Evolutionary conservation across 768 basidiomycete genomes (phyloP).

Genomic region (Podaxis rugospora): DNA sequence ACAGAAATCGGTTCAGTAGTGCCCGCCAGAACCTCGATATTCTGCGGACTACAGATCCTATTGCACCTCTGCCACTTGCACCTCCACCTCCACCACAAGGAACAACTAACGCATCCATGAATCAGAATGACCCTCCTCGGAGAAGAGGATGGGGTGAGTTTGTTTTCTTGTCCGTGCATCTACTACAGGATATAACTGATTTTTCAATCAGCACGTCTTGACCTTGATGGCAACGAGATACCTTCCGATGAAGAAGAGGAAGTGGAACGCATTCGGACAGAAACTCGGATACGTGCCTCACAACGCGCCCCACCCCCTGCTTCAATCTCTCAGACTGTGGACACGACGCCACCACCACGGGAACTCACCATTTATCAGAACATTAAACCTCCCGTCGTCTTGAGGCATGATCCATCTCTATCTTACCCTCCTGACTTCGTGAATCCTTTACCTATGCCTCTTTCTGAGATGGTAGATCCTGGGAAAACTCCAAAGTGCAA

Average conservation of each 20-base stretch:
- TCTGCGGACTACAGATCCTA: neutral
- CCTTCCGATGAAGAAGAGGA: constrained; percentile 59
- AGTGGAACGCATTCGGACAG: constrained; percentile 48
- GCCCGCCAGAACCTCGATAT: constrained; percentile 1
- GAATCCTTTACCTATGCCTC: constrained; percentile 53
- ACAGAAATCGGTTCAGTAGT: constrained; percentile 6
- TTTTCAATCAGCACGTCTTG: constrained; percentile 35
- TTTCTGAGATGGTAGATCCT: constrained; percentile 42
- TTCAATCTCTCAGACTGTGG: constrained; percentile 7
- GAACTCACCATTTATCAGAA: constrained; percentile 5
- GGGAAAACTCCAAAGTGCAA: constrained; percentile 17
- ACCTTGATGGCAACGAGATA: constrained; percentile 61
- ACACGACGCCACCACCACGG: neutral
- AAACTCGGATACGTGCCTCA: constrained; percentile 36
- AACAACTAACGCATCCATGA: neutral
- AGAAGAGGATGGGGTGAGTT: constrained; percentile 46
- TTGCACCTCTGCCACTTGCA: neutral
- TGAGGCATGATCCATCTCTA: constrained; percentile 12
- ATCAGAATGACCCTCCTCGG: constrained; percentile 15
- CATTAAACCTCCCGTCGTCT: constrained; percentile 5
- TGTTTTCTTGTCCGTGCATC: constrained; percentile 8
- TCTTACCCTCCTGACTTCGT: constrained; percentile 20
- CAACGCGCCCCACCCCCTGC: constrained; percentile 5
- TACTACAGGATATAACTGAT: constrained; percentile 7
- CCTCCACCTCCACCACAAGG: constrained; percentile 1